Base-by-base conservation (phyloP, 176 grass and related monocot species). In the Echinochloa phyllopogon region DNA sequence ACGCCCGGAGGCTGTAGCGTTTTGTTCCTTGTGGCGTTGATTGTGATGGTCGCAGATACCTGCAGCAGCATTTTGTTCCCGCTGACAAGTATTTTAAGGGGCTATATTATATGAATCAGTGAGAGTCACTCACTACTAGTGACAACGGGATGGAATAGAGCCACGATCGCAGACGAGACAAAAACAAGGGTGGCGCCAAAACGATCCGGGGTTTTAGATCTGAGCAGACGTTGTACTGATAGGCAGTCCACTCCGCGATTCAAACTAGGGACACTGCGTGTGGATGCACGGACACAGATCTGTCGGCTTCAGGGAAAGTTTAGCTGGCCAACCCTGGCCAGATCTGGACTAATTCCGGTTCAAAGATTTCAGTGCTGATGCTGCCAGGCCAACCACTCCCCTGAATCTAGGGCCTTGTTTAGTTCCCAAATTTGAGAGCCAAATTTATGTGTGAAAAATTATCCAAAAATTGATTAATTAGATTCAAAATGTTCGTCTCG, bases 321-420 rank as follows among this genome's bases (percentile, higher is more conserved):
- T 82, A 85, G n/a, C 52, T 81, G 52, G 77, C 62, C 82, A 89
- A 45, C 71, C 27, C 77, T 39, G 64, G 14, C 44, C 36, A 71
- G 60, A 86, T 89, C 72, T 86, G 5, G 48, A 21, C 18, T 18
- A n/a, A 39, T 24, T 25, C 40, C 27, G 10, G 10, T 74, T 37
- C 9, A 74, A 87, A 66, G 57, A n/a, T 12, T 59, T 67, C 15
- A 74, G 70, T 27, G 70, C 70, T 73, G 70, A 73, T 33, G 8
- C 44, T 33, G 69, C 41, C 4, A 7, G 41, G n/a, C 11, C 41
- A 24, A 72, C 43, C 69, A 48, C 43, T 8, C 13, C 69, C 67
- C 40, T 7, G 14, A 5, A 6, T 43, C 1, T 1, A 70, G 40
- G 40, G n/a, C n/a, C n/a, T n/a, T n/a, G n/a, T n/a, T n/a, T n/a